Conservation (phyloP, 2,329 filamentous ascomycete genomes). For the Pseudocercospora pini-densiflorae region DNA sequence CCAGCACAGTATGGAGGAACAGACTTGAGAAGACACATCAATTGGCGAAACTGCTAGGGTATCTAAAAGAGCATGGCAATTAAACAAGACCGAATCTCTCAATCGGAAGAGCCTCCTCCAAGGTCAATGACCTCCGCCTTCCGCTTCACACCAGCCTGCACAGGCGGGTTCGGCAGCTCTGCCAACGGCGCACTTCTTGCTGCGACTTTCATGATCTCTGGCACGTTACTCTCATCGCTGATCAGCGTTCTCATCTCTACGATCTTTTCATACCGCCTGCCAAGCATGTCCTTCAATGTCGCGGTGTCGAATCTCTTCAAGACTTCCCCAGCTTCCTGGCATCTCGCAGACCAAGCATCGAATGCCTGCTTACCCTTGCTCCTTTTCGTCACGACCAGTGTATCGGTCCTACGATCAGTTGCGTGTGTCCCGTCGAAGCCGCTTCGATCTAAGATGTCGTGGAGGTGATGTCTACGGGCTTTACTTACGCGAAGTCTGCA, state of each 20-base stretch:
- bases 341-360: background rate
- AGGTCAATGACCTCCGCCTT: conserved; percentile 4
- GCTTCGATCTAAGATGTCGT: background rate
- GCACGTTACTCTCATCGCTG: background rate
- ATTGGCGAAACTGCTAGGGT: no score
- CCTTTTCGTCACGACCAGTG: background rate
- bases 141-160: background rate
- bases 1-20: no score
- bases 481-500: background rate
- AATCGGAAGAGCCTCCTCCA: background rate
- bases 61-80: no score
- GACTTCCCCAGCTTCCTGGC: conserved; percentile 3
- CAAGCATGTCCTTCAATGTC: background rate
- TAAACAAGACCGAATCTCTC: background rate
- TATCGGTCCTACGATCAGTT: background rate
- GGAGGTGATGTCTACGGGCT: background rate
- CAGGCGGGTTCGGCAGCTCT: background rate
- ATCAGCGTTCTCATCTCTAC: background rate
- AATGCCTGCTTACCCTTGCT: background rate
- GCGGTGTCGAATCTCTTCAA: background rate
- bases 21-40: no score
- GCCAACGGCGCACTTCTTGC: background rate
- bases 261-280: background rate
- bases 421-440: background rate
- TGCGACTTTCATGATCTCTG: background rate